phyloP scores from a whole-genome alignment of 1,139 yeast genomes.

The Cylindricascospora bacillispora region DNA sequence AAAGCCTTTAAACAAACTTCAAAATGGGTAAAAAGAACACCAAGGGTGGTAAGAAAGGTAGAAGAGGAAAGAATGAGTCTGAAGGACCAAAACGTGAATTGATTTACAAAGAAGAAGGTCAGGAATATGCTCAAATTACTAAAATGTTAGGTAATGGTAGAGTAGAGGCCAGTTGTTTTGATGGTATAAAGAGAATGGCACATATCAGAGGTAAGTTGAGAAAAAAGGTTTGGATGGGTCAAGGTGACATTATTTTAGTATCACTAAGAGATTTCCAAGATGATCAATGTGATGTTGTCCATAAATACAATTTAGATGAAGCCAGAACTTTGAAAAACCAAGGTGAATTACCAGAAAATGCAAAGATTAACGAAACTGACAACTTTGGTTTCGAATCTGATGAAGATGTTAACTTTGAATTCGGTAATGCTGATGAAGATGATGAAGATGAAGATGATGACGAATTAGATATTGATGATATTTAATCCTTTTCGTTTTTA shows the following conservation, averaged over 20 bases:
- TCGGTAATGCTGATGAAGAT: constrained; percentile 81
- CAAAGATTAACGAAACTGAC: constrained; percentile 95
- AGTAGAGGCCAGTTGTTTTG: constrained; percentile 89
- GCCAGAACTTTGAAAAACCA: constrained; percentile 91
- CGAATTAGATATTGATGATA: constrained; percentile 47
- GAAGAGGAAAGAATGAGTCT: constrained; percentile 97
- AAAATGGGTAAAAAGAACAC: constrained; percentile 28
- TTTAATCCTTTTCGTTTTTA: too few species aligned
- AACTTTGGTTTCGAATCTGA: constrained; percentile 95
- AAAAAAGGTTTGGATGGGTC: constrained; percentile 99
- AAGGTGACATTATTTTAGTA: constrained; percentile 92
- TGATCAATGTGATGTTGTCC: constrained; percentile 95
- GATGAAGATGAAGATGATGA: constrained; percentile 64
- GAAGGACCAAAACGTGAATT: constrained; percentile 90
- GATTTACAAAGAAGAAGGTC: constrained; percentile 86
- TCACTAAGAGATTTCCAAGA: constrained; percentile 98
- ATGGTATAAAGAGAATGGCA: constrained; percentile 86
- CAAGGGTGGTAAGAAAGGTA: constrained; percentile 56
- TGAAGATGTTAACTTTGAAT: constrained; percentile 96
- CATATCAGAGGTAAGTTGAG: constrained; percentile 98
- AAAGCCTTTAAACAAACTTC: neutral
- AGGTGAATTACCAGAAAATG: constrained; percentile 95
- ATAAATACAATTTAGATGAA: constrained; percentile 93
- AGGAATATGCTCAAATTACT: constrained; percentile 96
- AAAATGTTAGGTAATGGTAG: constrained; percentile 98